These are phyloP conservation scores for Candida palmyrensis DNA, from an alignment of 805 yeast species.

Conservation along the genomic window DNA sequence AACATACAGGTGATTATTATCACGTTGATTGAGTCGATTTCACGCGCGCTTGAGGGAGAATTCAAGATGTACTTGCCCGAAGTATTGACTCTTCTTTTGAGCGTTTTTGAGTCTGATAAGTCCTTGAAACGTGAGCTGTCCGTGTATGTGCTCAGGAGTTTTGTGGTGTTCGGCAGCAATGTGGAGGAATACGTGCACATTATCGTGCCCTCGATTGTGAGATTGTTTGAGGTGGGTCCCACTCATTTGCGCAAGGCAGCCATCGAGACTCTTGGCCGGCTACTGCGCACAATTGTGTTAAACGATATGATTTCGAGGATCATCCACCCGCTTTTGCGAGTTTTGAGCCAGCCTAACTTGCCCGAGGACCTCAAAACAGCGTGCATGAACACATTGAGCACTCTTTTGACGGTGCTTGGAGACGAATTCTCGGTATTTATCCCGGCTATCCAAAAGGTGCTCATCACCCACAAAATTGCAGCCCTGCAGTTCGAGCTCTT, in stretches of 20 bases:
- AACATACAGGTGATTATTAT: conserved; percentile 75
- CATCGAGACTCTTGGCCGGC: conserved; percentile 74
- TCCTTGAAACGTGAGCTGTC: conserved; percentile 58
- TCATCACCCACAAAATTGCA: conserved; percentile 59
- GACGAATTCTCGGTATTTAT: conserved; percentile 80
- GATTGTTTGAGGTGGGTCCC: conserved; percentile 70
- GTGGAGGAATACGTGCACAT: conserved; percentile 86
- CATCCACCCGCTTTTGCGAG: conserved; percentile 78
- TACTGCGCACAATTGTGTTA: conserved; percentile 66
- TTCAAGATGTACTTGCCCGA: conserved; percentile 80
- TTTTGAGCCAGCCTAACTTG: conserved; percentile 33
- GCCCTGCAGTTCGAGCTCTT: conserved; percentile 76
- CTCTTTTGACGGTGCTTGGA: conserved; percentile 75
- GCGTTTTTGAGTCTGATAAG: conserved; percentile 69
- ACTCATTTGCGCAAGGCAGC: conserved; percentile 64
- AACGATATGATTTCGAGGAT: conserved; percentile 89
- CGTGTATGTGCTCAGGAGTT: conserved; percentile 69
- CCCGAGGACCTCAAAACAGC: conserved; percentile 59
- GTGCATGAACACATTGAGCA: conserved; percentile 74
- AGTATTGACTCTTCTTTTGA: conserved; percentile 69
- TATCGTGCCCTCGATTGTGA: conserved; percentile 79
- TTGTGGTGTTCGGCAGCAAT: conserved; percentile 82
- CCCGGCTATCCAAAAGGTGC: conserved; percentile 69
- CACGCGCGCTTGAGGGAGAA: conserved; percentile 86
- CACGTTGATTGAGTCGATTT: conserved; percentile 74